Evolutionary conservation across 768 basidiomycete genomes (phyloP).

Genomic region (Trametes gibbosa): DNA sequence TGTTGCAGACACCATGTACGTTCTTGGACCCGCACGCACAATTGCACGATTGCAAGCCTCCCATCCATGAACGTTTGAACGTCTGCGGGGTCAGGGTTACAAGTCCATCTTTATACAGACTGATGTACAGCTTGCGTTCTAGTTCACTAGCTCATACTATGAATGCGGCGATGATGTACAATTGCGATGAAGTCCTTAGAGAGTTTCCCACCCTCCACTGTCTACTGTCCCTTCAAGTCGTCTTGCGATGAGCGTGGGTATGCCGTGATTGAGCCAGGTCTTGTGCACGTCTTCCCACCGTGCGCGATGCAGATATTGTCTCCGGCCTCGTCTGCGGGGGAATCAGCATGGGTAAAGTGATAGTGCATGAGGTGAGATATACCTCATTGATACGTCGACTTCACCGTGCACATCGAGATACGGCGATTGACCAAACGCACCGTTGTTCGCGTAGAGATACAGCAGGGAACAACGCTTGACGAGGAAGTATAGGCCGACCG

Average conservation of each 20-base stretch:
- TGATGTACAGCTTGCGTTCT: slow-evolving; percentile 2
- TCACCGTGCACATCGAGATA: slow-evolving; percentile 96
- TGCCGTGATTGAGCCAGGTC: slow-evolving; percentile 85
- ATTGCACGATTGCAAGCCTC: slow-evolving; percentile 20
- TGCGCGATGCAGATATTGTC: slow-evolving; percentile 81
- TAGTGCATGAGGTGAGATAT: slow-evolving; percentile 16
- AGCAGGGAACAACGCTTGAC: slow-evolving; percentile 90
- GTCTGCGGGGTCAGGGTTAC: background rate
- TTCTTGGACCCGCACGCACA: slow-evolving; percentile 30
- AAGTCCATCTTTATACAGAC: background rate
- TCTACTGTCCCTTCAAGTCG: slow-evolving; percentile 86
- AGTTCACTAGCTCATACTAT: background rate
- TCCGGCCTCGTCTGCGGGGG: slow-evolving; percentile 68
- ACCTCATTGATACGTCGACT: slow-evolving; percentile 91
- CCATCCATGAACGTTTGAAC: too few relatives aligned
- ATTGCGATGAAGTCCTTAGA: slow-evolving; percentile 38
- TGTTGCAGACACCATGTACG: slow-evolving; percentile 30
- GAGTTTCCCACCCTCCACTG: slow-evolving; percentile 90
- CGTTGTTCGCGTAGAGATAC: slow-evolving; percentile 84
- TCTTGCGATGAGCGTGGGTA: slow-evolving; percentile 87
- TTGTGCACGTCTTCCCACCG: slow-evolving; percentile 91
- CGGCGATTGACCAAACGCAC: slow-evolving; percentile 85
- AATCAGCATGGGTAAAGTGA: background rate
- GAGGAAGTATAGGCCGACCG: slow-evolving; percentile 85
- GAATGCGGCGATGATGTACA: background rate